Evolutionary conservation across 2,329 filamentous ascomycete genomes (phyloP).

Genomic region (Aureobasidium sp.): DNA sequence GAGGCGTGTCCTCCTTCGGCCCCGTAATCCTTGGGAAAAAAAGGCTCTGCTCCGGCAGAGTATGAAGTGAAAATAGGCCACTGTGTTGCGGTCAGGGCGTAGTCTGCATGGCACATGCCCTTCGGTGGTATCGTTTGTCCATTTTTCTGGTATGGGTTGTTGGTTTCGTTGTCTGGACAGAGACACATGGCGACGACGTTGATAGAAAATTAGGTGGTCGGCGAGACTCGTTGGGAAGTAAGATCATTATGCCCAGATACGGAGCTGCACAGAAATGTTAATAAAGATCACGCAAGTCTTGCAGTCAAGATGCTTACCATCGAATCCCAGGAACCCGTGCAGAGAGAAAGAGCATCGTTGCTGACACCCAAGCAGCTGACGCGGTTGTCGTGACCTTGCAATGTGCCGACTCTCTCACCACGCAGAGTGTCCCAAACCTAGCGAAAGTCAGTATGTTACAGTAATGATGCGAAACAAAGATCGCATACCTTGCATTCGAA

Average conservation of each 20-base stretch:
- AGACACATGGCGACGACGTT: neutral
- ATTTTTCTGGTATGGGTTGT: neutral
- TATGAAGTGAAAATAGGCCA: conserved; percentile 12
- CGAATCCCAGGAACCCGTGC: conserved; percentile 99
- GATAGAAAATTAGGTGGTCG: neutral
- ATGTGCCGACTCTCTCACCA: conserved; percentile 91
- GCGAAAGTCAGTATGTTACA: conserved; percentile 18
- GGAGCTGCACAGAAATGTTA: conserved; percentile 31
- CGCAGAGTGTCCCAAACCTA: conserved; percentile 97
- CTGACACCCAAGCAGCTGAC: conserved; percentile 98
- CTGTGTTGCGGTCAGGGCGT: conserved; percentile 8
- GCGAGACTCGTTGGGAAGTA: neutral
- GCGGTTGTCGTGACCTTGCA: conserved; percentile 96
- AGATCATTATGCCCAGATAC: conserved; percentile 42
- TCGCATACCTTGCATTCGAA: conserved; percentile 96
- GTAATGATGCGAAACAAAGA: neutral
- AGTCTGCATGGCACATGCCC: conserved; percentile 5
- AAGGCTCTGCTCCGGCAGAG: conserved; percentile 12
- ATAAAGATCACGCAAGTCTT: neutral
- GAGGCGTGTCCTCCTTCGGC: neutral
- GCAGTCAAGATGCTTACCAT: conserved; percentile 50
- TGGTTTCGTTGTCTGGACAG: neutral
- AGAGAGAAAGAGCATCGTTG: conserved; percentile 98
- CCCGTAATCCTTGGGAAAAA: neutral
- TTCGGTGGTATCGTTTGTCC: conserved; percentile 8